A percentile compares a stretch with the other conserved stretches of the same genome.
Evolutionary conservation across 768 basidiomycete genomes (phyloP).

Genomic region (Trametes gibbosa): DNA sequence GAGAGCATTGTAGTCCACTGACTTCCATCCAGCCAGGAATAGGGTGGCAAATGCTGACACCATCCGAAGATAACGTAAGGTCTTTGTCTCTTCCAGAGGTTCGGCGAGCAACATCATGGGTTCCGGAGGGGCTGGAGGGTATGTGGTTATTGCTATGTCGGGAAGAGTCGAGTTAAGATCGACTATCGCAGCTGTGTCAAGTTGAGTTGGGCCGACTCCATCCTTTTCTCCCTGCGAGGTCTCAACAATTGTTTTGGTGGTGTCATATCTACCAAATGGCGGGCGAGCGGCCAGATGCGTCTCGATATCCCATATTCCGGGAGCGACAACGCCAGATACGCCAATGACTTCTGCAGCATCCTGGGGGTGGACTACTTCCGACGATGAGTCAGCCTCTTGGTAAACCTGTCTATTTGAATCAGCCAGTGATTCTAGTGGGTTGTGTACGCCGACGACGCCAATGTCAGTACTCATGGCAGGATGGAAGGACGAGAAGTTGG

Average conservation of each 20-base stretch:
- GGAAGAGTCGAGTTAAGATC: neutral
- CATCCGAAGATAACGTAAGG: constrained; percentile 22
- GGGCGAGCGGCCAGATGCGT: constrained; percentile 1
- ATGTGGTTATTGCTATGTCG: neutral
- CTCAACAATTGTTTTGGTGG: neutral
- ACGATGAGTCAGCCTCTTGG: neutral
- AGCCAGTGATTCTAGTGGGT: neutral
- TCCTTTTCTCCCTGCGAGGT: neutral
- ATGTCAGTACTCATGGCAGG: too few relatives aligned
- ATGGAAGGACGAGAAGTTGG: too few relatives aligned
- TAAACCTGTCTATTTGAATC: neutral
- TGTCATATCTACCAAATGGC: constrained; percentile 1
- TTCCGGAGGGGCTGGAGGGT: neutral
- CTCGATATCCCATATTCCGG: neutral
- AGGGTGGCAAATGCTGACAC: constrained; percentile 22
- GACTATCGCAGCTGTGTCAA: neutral
- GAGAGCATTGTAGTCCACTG: neutral
- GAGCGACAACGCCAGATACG: neutral
- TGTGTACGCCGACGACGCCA: too few relatives aligned
- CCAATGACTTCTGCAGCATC: neutral
- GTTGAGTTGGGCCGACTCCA: neutral
- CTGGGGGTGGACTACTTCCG: neutral
- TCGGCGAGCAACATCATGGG: neutral
- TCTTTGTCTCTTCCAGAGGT: constrained; percentile 7
- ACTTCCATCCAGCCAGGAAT: constrained; percentile 31